Evolutionary conservation across 768 basidiomycete species (phyloP).

Genomic region (Pseudohyphozyma bogoriensis): DNA sequence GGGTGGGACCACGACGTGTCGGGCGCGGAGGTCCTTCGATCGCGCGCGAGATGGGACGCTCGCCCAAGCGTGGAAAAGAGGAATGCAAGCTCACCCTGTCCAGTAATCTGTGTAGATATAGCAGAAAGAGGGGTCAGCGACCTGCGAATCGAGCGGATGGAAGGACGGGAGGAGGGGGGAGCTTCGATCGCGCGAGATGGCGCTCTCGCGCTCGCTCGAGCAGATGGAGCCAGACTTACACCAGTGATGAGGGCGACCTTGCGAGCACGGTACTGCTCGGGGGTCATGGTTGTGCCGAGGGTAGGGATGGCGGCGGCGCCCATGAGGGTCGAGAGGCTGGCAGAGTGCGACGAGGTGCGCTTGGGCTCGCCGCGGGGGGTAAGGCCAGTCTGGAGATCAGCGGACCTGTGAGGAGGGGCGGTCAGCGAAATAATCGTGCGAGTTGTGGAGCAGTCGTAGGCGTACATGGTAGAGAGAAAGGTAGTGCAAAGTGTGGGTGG

Average conservation of each 20-base stretch:
- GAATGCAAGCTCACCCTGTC: neutral
- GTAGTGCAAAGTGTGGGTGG: too few species aligned
- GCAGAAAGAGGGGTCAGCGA: neutral
- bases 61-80: conserved; percentile 1
- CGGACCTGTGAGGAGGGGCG: too few species aligned
- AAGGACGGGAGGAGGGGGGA: too few species aligned
- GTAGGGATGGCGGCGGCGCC: neutral
- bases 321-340: neutral
- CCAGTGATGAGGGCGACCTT: conserved; percentile 91
- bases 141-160: too few species aligned
- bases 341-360: neutral
- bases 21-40: neutral
- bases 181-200: too few species aligned
- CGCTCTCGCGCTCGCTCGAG: neutral
- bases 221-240: conserved; percentile 37
- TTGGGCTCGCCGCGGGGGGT: neutral
- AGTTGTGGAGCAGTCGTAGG: too few species aligned
- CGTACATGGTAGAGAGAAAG: too few species aligned
- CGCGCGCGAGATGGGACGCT: too few species aligned
- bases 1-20: neutral
- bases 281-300: conserved; percentile 2
- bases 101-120: neutral
- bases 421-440: too few species aligned
- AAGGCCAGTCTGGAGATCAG: neutral
- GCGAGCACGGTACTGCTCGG: conserved; percentile 71